Percentiles rank a stretch among this genome's conserved stretches.
Evolutionary conservation across 1,284 basidiomycete species (phyloP).

Genomic region (Melampsora occidentalis): DNA sequence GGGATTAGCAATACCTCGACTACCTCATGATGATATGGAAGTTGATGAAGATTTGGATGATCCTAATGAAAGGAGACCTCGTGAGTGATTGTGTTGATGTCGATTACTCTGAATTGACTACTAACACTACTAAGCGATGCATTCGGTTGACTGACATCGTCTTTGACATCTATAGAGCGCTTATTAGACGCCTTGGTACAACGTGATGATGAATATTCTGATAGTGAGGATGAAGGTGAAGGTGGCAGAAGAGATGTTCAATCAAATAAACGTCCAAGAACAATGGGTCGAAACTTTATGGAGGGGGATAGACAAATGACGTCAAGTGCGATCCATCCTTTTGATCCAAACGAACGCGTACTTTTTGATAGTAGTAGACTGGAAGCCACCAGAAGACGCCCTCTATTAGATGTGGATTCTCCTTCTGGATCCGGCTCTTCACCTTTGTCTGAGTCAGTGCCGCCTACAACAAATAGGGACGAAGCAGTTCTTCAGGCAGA

Average conservation of each 20-base stretch:
- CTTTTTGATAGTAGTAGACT: too few species aligned
- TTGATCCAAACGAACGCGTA: too few species aligned
- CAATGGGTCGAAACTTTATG: not conserved
- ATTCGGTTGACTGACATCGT: not conserved
- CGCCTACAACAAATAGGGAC: too few species aligned
- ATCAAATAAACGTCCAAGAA: conserved; percentile 46
- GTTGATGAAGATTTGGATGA: conserved; percentile 72
- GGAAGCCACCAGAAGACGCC: too few species aligned
- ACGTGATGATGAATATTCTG: conserved; percentile 65
- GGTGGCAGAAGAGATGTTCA: conserved; percentile 65
- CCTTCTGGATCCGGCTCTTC: too few species aligned
- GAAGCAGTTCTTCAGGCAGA: too few species aligned
- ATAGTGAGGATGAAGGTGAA: conserved; percentile 68
- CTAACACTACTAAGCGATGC: not conserved
- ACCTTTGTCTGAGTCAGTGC: too few species aligned
- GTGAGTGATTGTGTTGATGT: conserved; percentile 51
- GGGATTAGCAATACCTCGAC: conserved; percentile 44
- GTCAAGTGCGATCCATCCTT: too few species aligned
- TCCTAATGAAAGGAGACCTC: conserved; percentile 61
- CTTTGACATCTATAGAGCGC: conserved; percentile 54
- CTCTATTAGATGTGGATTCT: too few species aligned
- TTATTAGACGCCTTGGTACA: conserved; percentile 59
- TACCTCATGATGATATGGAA: conserved; percentile 54
- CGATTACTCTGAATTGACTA: not conserved
- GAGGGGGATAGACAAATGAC: not conserved